Evolutionary conservation across 257 asterid species (phyloP).

Genomic region (Asclepias syriaca): DNA sequence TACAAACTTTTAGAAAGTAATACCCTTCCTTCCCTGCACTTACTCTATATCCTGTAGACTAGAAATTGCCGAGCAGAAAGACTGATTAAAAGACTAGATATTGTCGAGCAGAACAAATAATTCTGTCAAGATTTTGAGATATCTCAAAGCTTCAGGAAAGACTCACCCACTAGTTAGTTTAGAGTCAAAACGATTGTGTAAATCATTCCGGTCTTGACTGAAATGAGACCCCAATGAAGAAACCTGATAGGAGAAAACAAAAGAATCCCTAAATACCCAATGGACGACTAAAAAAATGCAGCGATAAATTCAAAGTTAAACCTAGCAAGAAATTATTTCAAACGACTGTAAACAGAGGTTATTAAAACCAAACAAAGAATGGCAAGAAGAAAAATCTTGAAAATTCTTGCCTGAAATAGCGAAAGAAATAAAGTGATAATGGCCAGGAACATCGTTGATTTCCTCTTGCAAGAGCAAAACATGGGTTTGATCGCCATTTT

Average conservation of each 20-base stretch:
- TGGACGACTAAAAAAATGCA: background rate
- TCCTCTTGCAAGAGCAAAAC: background rate
- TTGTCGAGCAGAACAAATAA: background rate
- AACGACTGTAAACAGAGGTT: background rate
- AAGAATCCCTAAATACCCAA: background rate
- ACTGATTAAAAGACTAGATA: background rate
- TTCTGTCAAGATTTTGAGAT: background rate
- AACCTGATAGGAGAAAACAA: background rate
- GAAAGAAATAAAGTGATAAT: background rate
- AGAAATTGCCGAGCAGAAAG: no score
- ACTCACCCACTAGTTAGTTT: slow-evolving; percentile 12
- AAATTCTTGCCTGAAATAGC: background rate
- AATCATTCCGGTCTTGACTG: background rate
- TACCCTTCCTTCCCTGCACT: no score
- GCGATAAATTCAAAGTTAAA: background rate
- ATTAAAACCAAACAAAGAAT: background rate
- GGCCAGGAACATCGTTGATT: background rate
- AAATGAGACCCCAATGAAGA: background rate
- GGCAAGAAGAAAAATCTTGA: background rate
- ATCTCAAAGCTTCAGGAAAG: background rate
- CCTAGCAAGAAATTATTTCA: background rate
- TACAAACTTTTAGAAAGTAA: no score
- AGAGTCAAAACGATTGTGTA: background rate
- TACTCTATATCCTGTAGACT: no score
- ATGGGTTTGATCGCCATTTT: background rate